Evolutionary conservation across 805 yeast species (phyloP).

Genomic region (Nakazawaea anatomiae): DNA sequence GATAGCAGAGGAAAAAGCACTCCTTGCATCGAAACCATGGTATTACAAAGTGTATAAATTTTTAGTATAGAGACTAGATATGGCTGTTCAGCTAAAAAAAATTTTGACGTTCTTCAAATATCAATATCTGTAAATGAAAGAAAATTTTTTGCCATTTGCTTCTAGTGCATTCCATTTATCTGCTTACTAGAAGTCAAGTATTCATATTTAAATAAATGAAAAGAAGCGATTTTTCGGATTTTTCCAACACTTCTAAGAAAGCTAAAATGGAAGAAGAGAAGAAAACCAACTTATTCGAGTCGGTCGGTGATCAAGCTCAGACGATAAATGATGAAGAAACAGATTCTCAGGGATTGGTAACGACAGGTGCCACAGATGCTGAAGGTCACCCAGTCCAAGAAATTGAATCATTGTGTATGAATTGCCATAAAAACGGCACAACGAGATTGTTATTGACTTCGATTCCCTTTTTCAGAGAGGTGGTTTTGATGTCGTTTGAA

Average conservation of each 20-base stretch:
- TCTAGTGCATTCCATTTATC: background rate
- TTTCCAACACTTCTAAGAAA: slow-evolving; percentile 16
- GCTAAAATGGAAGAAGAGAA: slow-evolving; percentile 21
- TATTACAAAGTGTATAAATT: slow-evolving; percentile 29
- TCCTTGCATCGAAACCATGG: slow-evolving; percentile 23
- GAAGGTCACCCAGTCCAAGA: slow-evolving; percentile 95
- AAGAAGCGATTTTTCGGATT: background rate
- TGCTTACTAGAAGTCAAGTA: background rate
- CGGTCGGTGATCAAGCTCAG: slow-evolving; percentile 58
- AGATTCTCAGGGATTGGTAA: slow-evolving; percentile 36
- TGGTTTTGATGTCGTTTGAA: slow-evolving; percentile 88
- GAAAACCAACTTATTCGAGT: slow-evolving; percentile 40
- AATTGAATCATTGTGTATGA: slow-evolving; percentile 92
- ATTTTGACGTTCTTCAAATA: no score
- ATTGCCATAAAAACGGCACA: slow-evolving; percentile 80
- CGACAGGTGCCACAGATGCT: slow-evolving; percentile 74
- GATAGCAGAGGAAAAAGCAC: slow-evolving; percentile 45
- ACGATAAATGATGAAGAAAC: slow-evolving; percentile 29
- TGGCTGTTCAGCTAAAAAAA: no score
- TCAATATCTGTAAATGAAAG: no score
- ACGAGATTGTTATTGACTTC: slow-evolving; percentile 81
- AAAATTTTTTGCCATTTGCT: no score
- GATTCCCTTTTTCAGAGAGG: slow-evolving; percentile 88
- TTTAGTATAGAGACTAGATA: slow-evolving; percentile 34
- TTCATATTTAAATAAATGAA: slow-evolving; percentile 1